Percentiles rank a stretch among this genome's conserved stretches.
Evolutionary conservation across 192 early-diverging fungal genomes (phyloP).

Genomic region (Coemansia sp.): DNA sequence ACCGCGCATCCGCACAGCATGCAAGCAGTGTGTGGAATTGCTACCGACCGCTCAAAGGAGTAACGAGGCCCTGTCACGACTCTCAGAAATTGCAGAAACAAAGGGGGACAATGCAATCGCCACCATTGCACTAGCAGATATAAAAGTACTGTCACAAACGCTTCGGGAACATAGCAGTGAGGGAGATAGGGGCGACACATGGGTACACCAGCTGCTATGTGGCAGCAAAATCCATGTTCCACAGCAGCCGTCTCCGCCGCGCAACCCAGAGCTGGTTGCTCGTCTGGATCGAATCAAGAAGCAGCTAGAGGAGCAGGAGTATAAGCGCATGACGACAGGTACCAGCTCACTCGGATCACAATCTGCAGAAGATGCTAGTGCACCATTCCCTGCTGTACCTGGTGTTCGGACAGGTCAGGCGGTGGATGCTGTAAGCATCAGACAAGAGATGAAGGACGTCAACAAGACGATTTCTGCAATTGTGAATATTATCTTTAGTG

Average conservation of each 20-base stretch:
- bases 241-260: conserved; percentile 13
- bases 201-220: conserved; percentile 35
- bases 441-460: conserved; percentile 31
- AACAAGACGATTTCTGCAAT: conserved; percentile 43
- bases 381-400: conserved; percentile 31
- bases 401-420: conserved; percentile 28
- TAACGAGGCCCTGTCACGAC: neutral
- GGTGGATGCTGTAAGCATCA: conserved; percentile 5
- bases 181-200: conserved; percentile 2
- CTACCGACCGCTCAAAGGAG: neutral
- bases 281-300: conserved; percentile 35
- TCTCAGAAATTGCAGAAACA: neutral
- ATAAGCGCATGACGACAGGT: conserved; percentile 30
- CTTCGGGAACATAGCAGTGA: conserved; percentile 2
- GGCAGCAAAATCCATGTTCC: conserved; percentile 39
- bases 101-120: neutral
- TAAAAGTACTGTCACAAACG: conserved; percentile 26
- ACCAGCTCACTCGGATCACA: conserved; percentile 4
- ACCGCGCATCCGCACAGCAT: conserved; percentile 21
- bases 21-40: conserved; percentile 3
- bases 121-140: conserved; percentile 16
- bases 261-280: conserved; percentile 42
- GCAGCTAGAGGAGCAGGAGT: conserved; percentile 45
- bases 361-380: neutral
- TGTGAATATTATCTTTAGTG: conserved; percentile 50